Conservation (phyloP, 768 basidiomycete genomes). For the Astraeus odoratus region DNA sequence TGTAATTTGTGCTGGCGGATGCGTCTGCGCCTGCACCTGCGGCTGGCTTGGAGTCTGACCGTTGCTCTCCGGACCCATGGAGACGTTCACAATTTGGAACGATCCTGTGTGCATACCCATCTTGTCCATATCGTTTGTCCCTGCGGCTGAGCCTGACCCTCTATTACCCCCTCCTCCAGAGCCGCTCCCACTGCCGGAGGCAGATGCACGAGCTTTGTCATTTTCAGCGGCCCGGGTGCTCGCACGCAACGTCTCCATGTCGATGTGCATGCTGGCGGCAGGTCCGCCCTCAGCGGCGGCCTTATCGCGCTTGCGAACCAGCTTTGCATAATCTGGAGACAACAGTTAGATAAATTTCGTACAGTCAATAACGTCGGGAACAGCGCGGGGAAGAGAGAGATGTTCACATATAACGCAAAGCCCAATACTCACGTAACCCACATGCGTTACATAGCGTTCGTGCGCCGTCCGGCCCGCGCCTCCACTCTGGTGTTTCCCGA, state of each 20-base stretch:
- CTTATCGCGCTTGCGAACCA: conserved; percentile 75
- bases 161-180: conserved; percentile 9
- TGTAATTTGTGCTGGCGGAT: conserved; percentile 1
- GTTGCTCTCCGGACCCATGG: conserved; percentile 17
- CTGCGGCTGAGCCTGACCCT: conserved; percentile 1
- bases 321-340: conserved; percentile 70
- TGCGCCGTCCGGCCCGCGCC: conserved; percentile 78
- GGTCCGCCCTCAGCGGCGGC: conserved; percentile 46
- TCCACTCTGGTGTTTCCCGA: conserved; percentile 84
- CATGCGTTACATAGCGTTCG: conserved; percentile 82
- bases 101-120: conserved; percentile 47
- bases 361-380: background rate
- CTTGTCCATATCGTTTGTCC: conserved; percentile 19
- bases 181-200: conserved; percentile 20
- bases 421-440: conserved; percentile 62
- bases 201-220: conserved; percentile 17
- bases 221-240: conserved; percentile 55
- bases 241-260: conserved; percentile 70
- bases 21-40: conserved; percentile 6
- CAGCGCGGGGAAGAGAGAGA: background rate
- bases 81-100: conserved; percentile 41
- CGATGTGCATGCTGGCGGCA: conserved; percentile 43
- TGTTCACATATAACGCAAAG: background rate
- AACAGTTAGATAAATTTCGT: background rate
- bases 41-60: conserved; percentile 1